phyloP scores from a whole-genome alignment of 2,329 filamentous ascomycete genomes.

The Colletotrichum horii region DNA sequence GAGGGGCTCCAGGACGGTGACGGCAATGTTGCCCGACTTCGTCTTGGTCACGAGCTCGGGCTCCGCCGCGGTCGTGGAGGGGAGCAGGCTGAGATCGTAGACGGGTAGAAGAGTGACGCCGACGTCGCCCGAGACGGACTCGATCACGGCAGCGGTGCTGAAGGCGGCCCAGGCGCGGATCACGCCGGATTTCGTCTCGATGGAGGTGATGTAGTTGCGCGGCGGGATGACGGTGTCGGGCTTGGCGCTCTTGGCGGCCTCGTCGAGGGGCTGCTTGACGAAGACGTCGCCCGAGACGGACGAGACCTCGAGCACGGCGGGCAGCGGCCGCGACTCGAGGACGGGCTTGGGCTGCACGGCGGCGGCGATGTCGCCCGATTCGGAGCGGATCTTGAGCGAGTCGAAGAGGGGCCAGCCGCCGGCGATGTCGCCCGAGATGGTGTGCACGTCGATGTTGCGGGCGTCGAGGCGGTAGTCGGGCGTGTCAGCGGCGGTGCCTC shows the following conservation, averaged over 20 bases:
- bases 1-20: slow-evolving; percentile 48
- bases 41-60: slow-evolving; percentile 45
- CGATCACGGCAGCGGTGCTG: slow-evolving; percentile 37
- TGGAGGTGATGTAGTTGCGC: slow-evolving; percentile 51
- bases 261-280: slow-evolving; percentile 44
- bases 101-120: slow-evolving; percentile 49
- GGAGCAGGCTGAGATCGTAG: slow-evolving; percentile 32
- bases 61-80: slow-evolving; percentile 13
- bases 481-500: slow-evolving; percentile 15
- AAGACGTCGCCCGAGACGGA: slow-evolving; percentile 49
- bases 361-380: slow-evolving; percentile 47
- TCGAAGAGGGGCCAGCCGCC: slow-evolving; percentile 59
- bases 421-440: slow-evolving; percentile 47
- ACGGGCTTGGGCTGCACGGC: slow-evolving; percentile 46
- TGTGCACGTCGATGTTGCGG: slow-evolving; percentile 44
- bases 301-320: slow-evolving; percentile 45
- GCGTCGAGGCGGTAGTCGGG: slow-evolving; percentile 46
- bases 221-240: slow-evolving; percentile 37
- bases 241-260: slow-evolving; percentile 22
- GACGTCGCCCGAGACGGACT: slow-evolving; percentile 46
- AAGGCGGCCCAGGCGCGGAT: slow-evolving; percentile 47
- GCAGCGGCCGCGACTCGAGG: slow-evolving; percentile 35
- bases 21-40: slow-evolving; percentile 45
- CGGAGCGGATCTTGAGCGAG: slow-evolving; percentile 47
- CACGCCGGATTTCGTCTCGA: slow-evolving; percentile 49